A percentile compares a stretch with the other conserved stretches of the same genome.
Evolutionary conservation across 345 rosid species (phyloP).

Genomic region (Acer saccharum): DNA sequence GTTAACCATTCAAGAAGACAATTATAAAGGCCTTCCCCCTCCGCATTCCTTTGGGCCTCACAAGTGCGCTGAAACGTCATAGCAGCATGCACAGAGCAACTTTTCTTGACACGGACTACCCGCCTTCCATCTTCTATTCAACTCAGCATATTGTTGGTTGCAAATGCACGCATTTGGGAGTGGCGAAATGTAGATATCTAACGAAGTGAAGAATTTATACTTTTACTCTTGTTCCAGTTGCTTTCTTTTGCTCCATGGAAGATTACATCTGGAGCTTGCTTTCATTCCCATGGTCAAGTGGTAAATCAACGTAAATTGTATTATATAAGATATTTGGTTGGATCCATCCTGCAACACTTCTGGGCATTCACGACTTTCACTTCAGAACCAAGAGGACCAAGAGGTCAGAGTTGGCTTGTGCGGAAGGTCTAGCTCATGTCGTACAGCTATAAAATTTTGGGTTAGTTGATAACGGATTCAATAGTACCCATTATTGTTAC

Average conservation of each 20-base stretch:
- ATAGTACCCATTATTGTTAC: background rate
- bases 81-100: background rate
- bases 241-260: constrained; percentile 1
- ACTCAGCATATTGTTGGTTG: background rate
- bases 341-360: background rate
- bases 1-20: background rate
- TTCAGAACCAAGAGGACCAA: background rate
- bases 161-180: background rate
- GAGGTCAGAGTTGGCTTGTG: background rate
- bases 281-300: background rate
- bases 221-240: background rate
- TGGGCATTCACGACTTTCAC: background rate
- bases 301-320: background rate
- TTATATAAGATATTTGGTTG: background rate
- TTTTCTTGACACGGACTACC: background rate
- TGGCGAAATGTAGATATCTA: background rate
- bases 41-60: background rate
- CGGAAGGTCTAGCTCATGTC: background rate
- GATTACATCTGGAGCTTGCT: background rate
- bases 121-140: background rate
- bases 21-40: background rate
- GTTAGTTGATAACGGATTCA: background rate
- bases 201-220: background rate
- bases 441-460: background rate
- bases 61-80: background rate